These are phyloP conservation scores for Chrysanthemum makinoi DNA, from an alignment of 129 eudicot genomes.

Conservation along the genomic window DNA sequence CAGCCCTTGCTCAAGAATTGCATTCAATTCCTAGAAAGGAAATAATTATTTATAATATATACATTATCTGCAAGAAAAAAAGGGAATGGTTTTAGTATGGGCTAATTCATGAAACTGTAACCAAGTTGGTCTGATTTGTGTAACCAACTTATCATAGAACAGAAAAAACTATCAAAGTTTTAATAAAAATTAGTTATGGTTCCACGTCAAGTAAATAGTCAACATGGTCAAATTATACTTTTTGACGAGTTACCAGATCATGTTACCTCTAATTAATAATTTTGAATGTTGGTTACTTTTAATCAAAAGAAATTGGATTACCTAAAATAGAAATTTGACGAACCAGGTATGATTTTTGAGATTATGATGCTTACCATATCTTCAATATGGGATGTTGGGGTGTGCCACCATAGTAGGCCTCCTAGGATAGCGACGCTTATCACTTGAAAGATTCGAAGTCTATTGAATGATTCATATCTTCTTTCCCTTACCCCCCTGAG, in stretches of 20 bases:
- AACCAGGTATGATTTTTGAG: constrained; percentile 1
- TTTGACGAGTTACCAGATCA: no score
- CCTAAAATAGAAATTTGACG: no score
- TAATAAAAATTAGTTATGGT: no score
- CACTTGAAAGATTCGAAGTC: constrained; percentile 89
- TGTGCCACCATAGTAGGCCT: constrained; percentile 98
- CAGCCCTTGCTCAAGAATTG: constrained; percentile 85
- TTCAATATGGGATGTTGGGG: constrained; percentile 89
- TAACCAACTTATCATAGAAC: no score
- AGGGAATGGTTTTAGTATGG: constrained; percentile 14
- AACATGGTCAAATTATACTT: no score
- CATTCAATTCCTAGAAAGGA: constrained; percentile 52
- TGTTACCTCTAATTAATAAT: no score
- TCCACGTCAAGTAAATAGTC: no score
- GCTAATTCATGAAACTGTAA: not conserved
- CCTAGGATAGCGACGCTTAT: constrained; percentile 85
- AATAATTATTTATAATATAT: no score
- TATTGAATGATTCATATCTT: constrained; percentile 79
- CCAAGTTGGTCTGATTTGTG: not conserved
- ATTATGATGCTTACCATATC: constrained; percentile 66
- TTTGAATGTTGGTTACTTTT: no score
- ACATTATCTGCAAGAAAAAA: constrained; percentile 47
- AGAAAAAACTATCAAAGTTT: no score
- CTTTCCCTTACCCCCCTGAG: constrained; percentile 79
- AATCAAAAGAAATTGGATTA: no score